Conservation (phyloP, 495 filamentous ascomycete genomes). For the Daldinia loculata region DNA sequence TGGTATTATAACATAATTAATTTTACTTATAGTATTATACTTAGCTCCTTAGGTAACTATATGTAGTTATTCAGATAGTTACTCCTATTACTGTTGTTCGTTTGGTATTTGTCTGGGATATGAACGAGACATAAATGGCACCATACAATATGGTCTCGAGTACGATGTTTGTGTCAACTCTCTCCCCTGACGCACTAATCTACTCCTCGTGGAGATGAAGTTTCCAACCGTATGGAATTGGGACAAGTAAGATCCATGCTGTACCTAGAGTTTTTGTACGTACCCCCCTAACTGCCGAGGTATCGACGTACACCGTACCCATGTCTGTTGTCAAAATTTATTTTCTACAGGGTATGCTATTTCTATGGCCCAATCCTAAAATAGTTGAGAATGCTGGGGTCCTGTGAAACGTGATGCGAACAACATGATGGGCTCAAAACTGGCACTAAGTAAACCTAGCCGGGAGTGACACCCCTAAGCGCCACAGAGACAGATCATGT, state of each 20-base stretch:
- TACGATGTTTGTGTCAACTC: neutral
- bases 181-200: neutral
- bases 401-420: neutral
- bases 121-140: neutral
- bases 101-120: neutral
- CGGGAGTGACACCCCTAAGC: neutral
- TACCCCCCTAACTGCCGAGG: too few relatives aligned
- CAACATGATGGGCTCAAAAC: neutral
- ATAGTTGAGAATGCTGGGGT: neutral
- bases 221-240: neutral
- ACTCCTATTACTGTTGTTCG: neutral
- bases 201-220: neutral
- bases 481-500: neutral
- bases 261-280: neutral
- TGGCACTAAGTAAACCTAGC: neutral
- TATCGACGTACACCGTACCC: too few relatives aligned
- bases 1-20: too few relatives aligned
- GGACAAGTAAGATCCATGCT: neutral
- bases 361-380: neutral
- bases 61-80: too few relatives aligned
- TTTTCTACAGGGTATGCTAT: neutral
- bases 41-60: neutral
- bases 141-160: too few relatives aligned
- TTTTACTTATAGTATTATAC: too few relatives aligned
- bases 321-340: too few relatives aligned